Evolutionary conservation across 176 grass and related monocot species (phyloP), one percentile per base, ranked within the genome.

Genomic region (Oryza glumipatula): DNA sequence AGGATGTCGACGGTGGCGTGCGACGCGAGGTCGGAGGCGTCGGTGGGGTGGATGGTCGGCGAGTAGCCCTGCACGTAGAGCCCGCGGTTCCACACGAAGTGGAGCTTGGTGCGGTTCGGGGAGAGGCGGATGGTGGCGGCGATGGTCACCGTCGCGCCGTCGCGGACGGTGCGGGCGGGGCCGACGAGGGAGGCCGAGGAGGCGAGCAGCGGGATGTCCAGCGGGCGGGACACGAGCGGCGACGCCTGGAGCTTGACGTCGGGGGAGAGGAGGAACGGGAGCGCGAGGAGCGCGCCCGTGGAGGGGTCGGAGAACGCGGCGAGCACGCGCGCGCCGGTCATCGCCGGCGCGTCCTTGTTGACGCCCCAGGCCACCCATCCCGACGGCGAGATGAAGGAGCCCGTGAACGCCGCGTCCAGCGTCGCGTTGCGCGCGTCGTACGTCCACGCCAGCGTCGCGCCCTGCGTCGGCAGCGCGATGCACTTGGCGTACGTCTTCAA

Each of bases 61-160:
- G 96, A 96, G 92, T 96, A 99, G 44, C 94, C 93, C 88, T 99
- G 96, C 51, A 99, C 96, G 82, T 99, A 99, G 70, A 99, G 88
- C 7, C 96, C 96, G 3, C 86, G 85, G 93, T 99, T 99, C 96
- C 96, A 99, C 0, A 99, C 90, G 74, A 90, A 89, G 84, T 99
- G 88, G 2, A 99, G 30, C 79, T 78, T 71, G 45, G 94, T 99
- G 72, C 86, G 94, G 88, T 99, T 99, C 16, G 94, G 88, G 7
- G 93, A 89, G 13, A 99, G 96, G 2, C 81, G 87, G 86, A 96
- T 15, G 5, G 91, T 91, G 47, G 85, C 88, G 19, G 91, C 89
- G 82, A 99, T 95, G 26, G 89, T 92, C 48, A 99, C 86, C 4
- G 26, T 28, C 60, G 88, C 93, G 45, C 94, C 96, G 85, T 88